A percentile compares a stretch with the other conserved stretches of the same genome.
These are phyloP conservation scores for Agaricus bisporus DNA, from an alignment of 768 basidiomycete genomes.

Conservation along the genomic window DNA sequence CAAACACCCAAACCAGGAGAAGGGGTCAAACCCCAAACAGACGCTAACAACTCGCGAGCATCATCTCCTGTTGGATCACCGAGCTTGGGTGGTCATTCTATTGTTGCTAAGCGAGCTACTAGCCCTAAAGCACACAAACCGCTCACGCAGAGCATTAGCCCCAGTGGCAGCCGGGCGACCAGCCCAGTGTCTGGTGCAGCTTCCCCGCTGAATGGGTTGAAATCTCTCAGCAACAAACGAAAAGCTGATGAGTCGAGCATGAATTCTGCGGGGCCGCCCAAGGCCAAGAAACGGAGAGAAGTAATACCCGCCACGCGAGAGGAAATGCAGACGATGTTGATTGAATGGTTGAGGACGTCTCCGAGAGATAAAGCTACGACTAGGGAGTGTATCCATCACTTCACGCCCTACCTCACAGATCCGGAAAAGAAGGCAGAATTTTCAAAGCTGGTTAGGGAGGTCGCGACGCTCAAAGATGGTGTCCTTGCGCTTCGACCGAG, in stretches of 20 bases:
- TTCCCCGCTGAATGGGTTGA: conserved; percentile 29
- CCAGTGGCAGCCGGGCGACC: conserved; percentile 49
- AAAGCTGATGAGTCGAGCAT: conserved; percentile 35
- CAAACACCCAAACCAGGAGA: conserved; percentile 34
- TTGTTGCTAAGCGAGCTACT: conserved; percentile 80
- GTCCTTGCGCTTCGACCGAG: conserved; percentile 46
- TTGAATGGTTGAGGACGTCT: conserved; percentile 70
- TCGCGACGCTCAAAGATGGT: conserved; percentile 66
- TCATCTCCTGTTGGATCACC: conserved; percentile 52
- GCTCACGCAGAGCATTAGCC: conserved; percentile 40
- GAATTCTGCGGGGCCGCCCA: conserved; percentile 19
- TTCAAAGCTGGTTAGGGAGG: conserved; percentile 74
- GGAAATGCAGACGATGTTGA: conserved; percentile 60
- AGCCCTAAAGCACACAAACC: conserved; percentile 39
- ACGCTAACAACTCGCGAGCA: conserved; percentile 40
- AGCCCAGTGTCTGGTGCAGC: conserved; percentile 39
- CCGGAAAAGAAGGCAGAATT: conserved; percentile 67
- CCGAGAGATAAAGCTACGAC: conserved; percentile 55
- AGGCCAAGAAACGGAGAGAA: conserved; percentile 39
- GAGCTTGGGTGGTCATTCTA: conserved; percentile 65
- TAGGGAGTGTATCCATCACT: conserved; percentile 74
- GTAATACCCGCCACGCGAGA: conserved; percentile 34
- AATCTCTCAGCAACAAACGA: conserved; percentile 30
- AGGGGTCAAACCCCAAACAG: conserved; percentile 23
- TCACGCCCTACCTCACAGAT: conserved; percentile 68